phyloP scores from a whole-genome alignment of 2,329 filamentous ascomycete genomes.

The Botrytis hyacinthi region DNA sequence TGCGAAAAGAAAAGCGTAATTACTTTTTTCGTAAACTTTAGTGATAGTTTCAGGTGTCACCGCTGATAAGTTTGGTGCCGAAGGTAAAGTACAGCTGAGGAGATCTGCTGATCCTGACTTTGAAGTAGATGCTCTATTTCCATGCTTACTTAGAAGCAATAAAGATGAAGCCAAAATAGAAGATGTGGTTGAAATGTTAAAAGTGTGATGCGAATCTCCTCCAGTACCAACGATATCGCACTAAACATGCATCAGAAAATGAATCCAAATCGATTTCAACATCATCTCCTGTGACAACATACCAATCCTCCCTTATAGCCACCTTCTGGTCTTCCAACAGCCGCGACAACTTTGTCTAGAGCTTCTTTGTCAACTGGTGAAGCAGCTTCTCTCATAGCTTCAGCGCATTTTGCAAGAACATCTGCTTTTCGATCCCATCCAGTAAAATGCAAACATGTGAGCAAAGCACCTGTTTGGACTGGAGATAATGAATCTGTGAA shows the following conservation, averaged over 20 bases:
- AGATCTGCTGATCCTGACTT: constrained; percentile 95
- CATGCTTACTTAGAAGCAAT: constrained; percentile 88
- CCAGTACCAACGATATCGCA: constrained; percentile 97
- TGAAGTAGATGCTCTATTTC: constrained; percentile 91
- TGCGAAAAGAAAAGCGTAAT: constrained; percentile 94
- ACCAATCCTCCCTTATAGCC: constrained; percentile 80
- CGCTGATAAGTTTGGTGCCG: constrained; percentile 69
- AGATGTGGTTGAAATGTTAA: constrained; percentile 95
- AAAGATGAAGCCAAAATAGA: constrained; percentile 87
- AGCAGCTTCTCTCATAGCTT: constrained; percentile 79
- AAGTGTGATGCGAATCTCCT: constrained; percentile 94
- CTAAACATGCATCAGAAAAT: constrained; percentile 38
- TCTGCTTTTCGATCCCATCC: constrained; percentile 79
- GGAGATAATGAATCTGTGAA: constrained; percentile 89
- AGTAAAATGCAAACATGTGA: constrained; percentile 91
- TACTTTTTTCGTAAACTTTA: constrained; percentile 72
- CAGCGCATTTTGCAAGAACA: constrained; percentile 81
- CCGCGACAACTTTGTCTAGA: constrained; percentile 60
- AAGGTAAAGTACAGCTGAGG: constrained; percentile 70
- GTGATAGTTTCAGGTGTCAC: constrained; percentile 70
- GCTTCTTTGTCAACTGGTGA: constrained; percentile 64
- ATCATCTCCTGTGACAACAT: constrained; percentile 40
- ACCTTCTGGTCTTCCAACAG: constrained; percentile 64
- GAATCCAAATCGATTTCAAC: not conserved
- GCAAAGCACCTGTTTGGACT: constrained; percentile 79